Percentiles rank a stretch among this genome's conserved stretches.
Evolutionary conservation across 202 grass and related monocot genomes (phyloP).

Genomic region (Musa balbisiana): DNA sequence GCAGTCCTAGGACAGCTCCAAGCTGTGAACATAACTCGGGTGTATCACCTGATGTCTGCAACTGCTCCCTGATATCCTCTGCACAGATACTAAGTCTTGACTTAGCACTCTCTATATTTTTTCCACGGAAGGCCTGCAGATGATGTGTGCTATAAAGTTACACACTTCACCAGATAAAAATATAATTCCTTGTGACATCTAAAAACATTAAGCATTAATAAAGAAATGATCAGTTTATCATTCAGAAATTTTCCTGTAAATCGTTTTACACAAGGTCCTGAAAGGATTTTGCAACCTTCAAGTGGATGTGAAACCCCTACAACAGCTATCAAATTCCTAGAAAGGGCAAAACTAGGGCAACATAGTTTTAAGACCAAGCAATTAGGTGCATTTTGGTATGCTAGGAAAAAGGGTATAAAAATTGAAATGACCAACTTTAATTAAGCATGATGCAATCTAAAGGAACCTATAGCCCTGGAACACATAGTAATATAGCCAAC

Average conservation of each 20-base stretch:
- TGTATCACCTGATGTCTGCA: conserved; percentile 49
- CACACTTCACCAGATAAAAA: no score
- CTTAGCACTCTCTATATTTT: conserved; percentile 85
- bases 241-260: neutral
- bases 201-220: no score
- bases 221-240: no score
- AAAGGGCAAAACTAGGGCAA: neutral
- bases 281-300: neutral
- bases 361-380: neutral
- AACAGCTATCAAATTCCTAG: neutral
- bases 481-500: neutral
- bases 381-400: neutral
- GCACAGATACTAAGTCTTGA: conserved; percentile 74
- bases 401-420: neutral
- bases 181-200: no score
- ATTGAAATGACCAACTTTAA: neutral
- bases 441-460: neutral
- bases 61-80: conserved; percentile 80
- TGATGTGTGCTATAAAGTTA: neutral
- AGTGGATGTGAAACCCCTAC: neutral
- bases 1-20: conserved; percentile 87
- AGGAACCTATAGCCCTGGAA: neutral
- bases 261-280: neutral
- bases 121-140: conserved; percentile 62
- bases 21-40: conserved; percentile 81